Percentiles rank a stretch among this genome's conserved stretches.
Evolutionary conservation across 192 early-diverging fungal genomes (phyloP).

Genomic region (Radiomyces spectabilis): DNA sequence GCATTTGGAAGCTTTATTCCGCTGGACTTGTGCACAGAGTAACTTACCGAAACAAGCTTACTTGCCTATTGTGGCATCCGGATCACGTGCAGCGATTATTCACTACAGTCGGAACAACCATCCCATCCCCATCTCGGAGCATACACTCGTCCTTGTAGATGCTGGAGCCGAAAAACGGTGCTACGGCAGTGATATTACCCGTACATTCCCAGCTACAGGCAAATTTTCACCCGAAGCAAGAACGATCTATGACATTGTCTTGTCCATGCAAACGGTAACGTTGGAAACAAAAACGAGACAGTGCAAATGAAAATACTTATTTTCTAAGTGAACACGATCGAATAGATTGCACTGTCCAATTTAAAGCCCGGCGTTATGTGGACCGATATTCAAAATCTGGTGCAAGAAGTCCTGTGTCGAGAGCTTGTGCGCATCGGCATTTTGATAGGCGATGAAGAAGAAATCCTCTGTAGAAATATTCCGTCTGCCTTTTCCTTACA

Average conservation of each 20-base stretch:
- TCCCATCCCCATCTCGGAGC: constrained; percentile 26
- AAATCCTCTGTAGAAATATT: constrained; percentile 57
- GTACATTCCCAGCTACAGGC: constrained; percentile 77
- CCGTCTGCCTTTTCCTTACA: constrained; percentile 85
- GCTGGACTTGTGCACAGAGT: constrained; percentile 58
- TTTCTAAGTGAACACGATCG: background rate
- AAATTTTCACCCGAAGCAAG: constrained; percentile 66
- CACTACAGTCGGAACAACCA: constrained; percentile 80
- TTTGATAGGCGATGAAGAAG: constrained; percentile 55
- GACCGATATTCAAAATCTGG: constrained; percentile 85
- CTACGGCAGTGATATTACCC: constrained; percentile 91
- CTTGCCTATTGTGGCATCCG: constrained; percentile 76
- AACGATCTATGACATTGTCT: constrained; percentile 75
- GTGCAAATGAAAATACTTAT: background rate
- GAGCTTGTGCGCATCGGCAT: constrained; percentile 69
- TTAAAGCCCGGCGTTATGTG: constrained; percentile 76
- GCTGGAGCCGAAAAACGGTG: constrained; percentile 74
- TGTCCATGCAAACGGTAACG: constrained; percentile 65
- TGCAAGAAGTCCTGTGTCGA: constrained; percentile 51
- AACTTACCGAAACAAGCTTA: constrained; percentile 76
- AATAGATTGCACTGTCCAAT: constrained; percentile 52
- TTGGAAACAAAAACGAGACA: background rate
- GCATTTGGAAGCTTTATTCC: constrained; percentile 74
- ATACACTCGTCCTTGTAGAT: constrained; percentile 72
- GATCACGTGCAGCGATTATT: constrained; percentile 69